Evolutionary conservation across 139 green algal species (phyloP).

Genomic region (Chlamydomonas schloesseri): DNA sequence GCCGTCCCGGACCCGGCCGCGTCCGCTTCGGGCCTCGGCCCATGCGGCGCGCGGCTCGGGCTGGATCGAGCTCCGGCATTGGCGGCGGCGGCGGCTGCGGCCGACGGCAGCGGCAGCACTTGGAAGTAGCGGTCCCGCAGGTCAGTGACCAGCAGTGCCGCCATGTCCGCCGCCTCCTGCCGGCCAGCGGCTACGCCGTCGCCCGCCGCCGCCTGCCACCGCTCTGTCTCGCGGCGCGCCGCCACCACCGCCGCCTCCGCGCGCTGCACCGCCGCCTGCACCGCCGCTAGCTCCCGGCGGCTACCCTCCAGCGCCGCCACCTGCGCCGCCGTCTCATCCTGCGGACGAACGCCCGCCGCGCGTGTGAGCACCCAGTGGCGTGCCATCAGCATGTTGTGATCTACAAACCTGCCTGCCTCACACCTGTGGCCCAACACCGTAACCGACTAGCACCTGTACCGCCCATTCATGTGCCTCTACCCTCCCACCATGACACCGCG

Average conservation of each 20-base stretch:
- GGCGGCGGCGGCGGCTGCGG: too few relatives aligned
- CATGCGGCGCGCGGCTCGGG: not conserved
- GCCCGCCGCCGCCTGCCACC: not conserved
- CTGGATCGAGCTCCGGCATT: not conserved
- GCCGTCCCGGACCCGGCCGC: not conserved
- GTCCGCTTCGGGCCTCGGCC: not conserved
- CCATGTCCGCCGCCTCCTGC: constrained; percentile 2
- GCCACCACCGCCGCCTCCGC: not conserved
- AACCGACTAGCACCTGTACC: too few relatives aligned
- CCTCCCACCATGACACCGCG: too few relatives aligned
- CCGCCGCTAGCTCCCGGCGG: not conserved
- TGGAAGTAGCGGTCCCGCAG: constrained; percentile 25
- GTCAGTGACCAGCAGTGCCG: not conserved
- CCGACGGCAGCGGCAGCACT: not conserved
- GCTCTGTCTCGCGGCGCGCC: not conserved
- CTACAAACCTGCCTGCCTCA: too few relatives aligned
- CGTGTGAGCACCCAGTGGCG: too few relatives aligned
- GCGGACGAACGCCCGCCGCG: too few relatives aligned
- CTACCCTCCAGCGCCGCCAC: not conserved
- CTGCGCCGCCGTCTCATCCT: not conserved
- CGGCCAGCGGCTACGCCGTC: not conserved
- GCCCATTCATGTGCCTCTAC: too few relatives aligned
- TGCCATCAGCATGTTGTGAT: too few relatives aligned
- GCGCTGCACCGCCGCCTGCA: not conserved
- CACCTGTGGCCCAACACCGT: too few relatives aligned